Evolutionary conservation across 768 basidiomycete genomes (phyloP), one percentile per base, ranked within the genome.

Genomic region (Nidularia sp.): DNA sequence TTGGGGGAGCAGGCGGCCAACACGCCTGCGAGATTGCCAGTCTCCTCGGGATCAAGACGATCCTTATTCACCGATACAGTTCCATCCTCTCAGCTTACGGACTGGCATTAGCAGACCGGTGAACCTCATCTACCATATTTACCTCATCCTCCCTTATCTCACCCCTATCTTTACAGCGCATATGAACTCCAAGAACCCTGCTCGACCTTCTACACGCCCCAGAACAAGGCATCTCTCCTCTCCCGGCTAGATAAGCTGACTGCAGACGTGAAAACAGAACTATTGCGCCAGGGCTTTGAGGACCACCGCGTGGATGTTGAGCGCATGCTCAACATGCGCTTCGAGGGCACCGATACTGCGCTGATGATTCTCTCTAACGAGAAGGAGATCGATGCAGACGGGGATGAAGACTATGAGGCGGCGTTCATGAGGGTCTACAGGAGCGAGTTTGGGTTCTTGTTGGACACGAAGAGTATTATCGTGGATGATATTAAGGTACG

Each of bases 61-160:
- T 96, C 57, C 70, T 96, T 42, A 88, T 97, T 47, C 93, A 94
- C 64, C 83, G 89, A 22, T 93, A 94, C 66, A 94, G 91, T 49
- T 96, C 93, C 5, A 90, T 98, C 50, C 73, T 98, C 3, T 94
- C 92, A 1, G 94, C 95, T 0, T 98, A 95, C 59, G 95, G 95
- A 0, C 81, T 97, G n/a, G 91, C 92, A 6, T 76, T 94, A 6
- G 92, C 93, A 3, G 92, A 96, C 66, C 74, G 79, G 78, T 79
- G 25, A 25, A 25, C 3, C 25, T 2, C 25, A 54, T 9, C 68
- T 52, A 13, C 6, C 32, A 13, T 29, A 22, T 34, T 18, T 10
- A 15, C 41, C 12, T 47, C 18, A 22, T 25, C 5, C 34, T 48
- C 13, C n/a, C 18, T 43, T 31, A 45, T 25, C 5, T 42, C 34